Evolutionary conservation across 148 eudicot species (phyloP), one percentile per base, ranked within the genome.

Genomic region (Nepenthes mirabilis): DNA sequence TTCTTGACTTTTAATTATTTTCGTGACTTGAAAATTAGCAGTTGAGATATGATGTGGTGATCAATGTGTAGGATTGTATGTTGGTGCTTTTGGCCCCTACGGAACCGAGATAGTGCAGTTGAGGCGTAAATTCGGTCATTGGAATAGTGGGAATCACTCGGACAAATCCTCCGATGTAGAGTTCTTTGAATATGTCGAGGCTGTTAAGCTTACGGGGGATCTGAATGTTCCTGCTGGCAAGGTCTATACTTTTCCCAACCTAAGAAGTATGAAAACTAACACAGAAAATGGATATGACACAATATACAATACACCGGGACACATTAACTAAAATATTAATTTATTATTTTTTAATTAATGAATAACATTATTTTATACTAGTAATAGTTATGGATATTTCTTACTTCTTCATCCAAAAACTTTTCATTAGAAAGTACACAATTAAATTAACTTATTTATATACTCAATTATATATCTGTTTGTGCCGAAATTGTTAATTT

Each of bases 101-200:
- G 99, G 97, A 37, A 75, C 90, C 56, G 97, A 94, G 80, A 83
- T 94, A 52, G 97, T 89, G 62, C 97, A 94, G 70, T 72, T 94
- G 58, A 89, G 73, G 75, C 93, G 95, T 48, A 94, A 84, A 74
- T 94, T 79, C 80, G 97, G 99, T 67, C 85, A 79, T 49, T 94
- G 99, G 99, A 89, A 75, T 54, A 67, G 60, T 34, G 80, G 69
- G 47, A 75, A 69, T 77, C 83, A 77, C 62, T 61, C 56, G 2
- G 77, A 80, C 14, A 64, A 71, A 9, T 64, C 97, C 67, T 75
- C 84, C 51, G 81, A 88, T 66, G 74, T 84, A 52, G 99, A 94
- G 72, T 94, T 94, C 66, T 94, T 80, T 67, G 99, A 94, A 82
- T 94, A 94, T 81, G 99, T 93, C 64, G 99, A 93, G 77, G 99